phyloP scores from a whole-genome alignment of 208 protist species.

The Trypanosoma conorhini region DNA sequence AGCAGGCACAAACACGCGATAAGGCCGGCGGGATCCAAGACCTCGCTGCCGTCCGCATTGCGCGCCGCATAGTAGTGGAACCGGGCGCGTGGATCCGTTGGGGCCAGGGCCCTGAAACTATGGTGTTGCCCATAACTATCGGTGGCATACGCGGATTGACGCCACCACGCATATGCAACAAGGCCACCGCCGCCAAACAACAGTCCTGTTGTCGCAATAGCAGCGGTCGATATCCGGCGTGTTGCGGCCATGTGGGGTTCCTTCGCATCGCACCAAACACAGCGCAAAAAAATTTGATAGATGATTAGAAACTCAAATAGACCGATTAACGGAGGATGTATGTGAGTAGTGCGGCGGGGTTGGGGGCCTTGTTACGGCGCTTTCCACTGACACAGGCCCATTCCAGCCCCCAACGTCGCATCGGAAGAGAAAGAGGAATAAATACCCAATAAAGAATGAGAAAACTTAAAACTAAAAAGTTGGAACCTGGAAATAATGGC shows the following conservation, averaged over 20 bases:
- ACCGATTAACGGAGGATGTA: neutral
- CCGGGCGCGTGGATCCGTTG: conserved; percentile 5
- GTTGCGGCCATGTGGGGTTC: conserved; percentile 1
- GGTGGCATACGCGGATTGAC: neutral
- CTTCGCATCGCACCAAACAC: neutral
- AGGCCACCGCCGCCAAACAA: neutral
- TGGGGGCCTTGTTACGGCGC: too few species aligned
- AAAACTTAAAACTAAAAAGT: neutral
- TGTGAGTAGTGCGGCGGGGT: neutral
- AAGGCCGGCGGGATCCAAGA: conserved; percentile 16
- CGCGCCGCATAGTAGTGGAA: conserved; percentile 19
- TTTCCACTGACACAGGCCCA: too few species aligned
- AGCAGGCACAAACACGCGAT: conserved; percentile 28
- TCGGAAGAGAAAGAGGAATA: neutral
- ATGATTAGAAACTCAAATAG: neutral
- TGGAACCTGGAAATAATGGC: neutral
- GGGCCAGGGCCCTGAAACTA: neutral
- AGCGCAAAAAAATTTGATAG: neutral
- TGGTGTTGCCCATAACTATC: neutral
- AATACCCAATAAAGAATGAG: neutral
- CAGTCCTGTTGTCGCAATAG: neutral
- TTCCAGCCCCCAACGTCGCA: too few species aligned
- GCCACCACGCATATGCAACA: neutral
- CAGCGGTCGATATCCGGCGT: neutral
- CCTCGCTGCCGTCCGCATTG: conserved; percentile 3